Conservation (phyloP, 2,329 filamentous ascomycete species). For the Rhynchosporium agropyri region DNA sequence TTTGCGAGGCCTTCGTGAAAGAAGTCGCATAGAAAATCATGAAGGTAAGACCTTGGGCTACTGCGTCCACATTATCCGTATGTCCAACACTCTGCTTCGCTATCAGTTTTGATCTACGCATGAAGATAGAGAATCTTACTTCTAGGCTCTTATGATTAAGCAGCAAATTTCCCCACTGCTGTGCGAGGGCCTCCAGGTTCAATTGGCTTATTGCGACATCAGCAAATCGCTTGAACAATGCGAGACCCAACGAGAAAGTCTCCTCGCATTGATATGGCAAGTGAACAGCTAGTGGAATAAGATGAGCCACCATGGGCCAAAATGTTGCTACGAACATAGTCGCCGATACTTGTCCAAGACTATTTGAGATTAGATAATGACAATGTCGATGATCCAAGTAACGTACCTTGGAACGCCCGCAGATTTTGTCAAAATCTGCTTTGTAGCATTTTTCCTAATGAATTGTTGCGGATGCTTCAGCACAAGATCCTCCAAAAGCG, state of each 20-base stretch:
- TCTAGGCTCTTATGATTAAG: slow-evolving; percentile 48
- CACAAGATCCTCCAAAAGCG: slow-evolving; percentile 47
- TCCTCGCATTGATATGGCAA: slow-evolving; percentile 40
- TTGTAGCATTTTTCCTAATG: slow-evolving; percentile 40
- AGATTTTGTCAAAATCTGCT: slow-evolving; percentile 41
- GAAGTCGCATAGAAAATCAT: slow-evolving; percentile 42
- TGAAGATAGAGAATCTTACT: slow-evolving; percentile 33
- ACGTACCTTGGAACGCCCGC: slow-evolving; percentile 37
- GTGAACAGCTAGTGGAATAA: slow-evolving; percentile 35
- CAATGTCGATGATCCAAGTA: background rate
- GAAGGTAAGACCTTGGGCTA: slow-evolving; percentile 45
- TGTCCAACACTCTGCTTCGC: slow-evolving; percentile 37
- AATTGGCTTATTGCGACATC: slow-evolving; percentile 37
- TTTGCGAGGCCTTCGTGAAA: slow-evolving; percentile 36
- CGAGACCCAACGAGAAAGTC: slow-evolving; percentile 46
- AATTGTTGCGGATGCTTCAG: slow-evolving; percentile 47
- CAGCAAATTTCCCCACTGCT: slow-evolving; percentile 43
- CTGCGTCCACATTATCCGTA: slow-evolving; percentile 40
- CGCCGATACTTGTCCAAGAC: slow-evolving; percentile 40
- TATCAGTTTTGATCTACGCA: slow-evolving; percentile 17
- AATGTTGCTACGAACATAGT: slow-evolving; percentile 50
- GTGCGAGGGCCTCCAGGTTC: slow-evolving; percentile 34
- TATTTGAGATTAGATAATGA: slow-evolving; percentile 23
- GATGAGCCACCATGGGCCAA: slow-evolving; percentile 46
- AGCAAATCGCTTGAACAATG: slow-evolving; percentile 47